A percentile compares a stretch with the other conserved stretches of the same genome.
These are phyloP conservation scores for Asterochloris erici DNA, from an alignment of 139 green algal genomes.

Conservation along the genomic window DNA sequence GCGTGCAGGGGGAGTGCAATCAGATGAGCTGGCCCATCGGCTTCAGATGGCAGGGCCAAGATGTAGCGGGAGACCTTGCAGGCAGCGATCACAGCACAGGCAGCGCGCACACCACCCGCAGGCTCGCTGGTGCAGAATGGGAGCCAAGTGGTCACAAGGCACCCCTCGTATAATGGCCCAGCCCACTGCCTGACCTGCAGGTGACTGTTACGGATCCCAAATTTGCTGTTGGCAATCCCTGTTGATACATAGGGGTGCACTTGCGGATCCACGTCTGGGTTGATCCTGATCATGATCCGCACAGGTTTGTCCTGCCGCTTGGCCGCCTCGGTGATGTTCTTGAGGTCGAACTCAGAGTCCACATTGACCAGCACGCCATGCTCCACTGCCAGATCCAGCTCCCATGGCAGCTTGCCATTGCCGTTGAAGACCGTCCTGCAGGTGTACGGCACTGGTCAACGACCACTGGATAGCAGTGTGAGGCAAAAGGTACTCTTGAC, in stretches of 20 bases:
- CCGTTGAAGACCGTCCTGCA: constrained; percentile 80
- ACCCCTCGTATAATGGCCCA: neutral
- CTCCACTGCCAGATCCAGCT: constrained; percentile 86
- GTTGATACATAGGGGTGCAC: constrained; percentile 97
- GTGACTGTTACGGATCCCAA: constrained; percentile 96
- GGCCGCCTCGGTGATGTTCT: constrained; percentile 63
- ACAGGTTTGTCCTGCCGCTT: constrained; percentile 45
- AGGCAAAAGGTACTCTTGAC: neutral
- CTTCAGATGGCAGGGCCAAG: neutral
- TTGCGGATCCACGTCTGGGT: constrained; percentile 97
- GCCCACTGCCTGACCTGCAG: constrained; percentile 60
- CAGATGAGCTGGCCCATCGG: no score
- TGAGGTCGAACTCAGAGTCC: constrained; percentile 96
- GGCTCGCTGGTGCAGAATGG: neutral
- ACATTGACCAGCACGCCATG: constrained; percentile 91
- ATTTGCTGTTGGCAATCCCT: constrained; percentile 93
- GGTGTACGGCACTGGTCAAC: neutral
- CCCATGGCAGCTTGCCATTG: constrained; percentile 93
- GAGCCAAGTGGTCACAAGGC: neutral
- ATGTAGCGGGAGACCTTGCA: neutral
- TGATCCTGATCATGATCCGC: constrained; percentile 91
- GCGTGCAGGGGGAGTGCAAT: no score
- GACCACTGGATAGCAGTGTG: no score
- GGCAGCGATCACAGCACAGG: neutral
- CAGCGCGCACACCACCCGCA: no score